Percentiles rank a stretch among this genome's conserved stretches.
These are phyloP conservation scores for Bidens hawaiensis DNA, from an alignment of 140 eudicot species.

Conservation along the genomic window DNA sequence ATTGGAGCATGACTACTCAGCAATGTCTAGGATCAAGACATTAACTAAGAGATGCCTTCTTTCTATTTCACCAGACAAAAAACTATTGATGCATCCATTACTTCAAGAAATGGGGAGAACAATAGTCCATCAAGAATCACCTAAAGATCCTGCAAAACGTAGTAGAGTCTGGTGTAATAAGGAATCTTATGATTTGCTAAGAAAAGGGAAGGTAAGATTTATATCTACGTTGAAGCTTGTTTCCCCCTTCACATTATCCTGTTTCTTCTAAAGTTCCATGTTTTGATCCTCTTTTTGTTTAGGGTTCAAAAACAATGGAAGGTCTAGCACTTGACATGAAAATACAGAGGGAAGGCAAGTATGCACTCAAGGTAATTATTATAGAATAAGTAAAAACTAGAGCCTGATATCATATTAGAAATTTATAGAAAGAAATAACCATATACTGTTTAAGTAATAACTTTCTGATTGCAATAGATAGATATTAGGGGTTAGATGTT, in stretches of 20 bases:
- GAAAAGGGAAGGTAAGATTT: slow-evolving; percentile 5
- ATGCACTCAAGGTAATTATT: neutral
- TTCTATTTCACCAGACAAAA: slow-evolving; percentile 4
- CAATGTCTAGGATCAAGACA: neutral
- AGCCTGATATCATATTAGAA: neutral
- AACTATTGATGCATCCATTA: slow-evolving; percentile 21
- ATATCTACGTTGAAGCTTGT: neutral
- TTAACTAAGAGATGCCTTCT: slow-evolving; percentile 7
- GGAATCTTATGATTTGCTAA: slow-evolving; percentile 3
- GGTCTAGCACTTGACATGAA: neutral
- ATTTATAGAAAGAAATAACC: neutral
- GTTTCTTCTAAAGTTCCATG: neutral
- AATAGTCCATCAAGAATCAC: neutral
- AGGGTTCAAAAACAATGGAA: slow-evolving; percentile 15
- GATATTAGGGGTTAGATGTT: neutral
- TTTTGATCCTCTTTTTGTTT: neutral
- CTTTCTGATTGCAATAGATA: neutral
- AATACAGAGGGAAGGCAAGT: too few relatives aligned
- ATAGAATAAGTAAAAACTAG: neutral
- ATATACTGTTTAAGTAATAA: neutral
- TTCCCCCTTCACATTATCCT: neutral
- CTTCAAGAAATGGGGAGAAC: slow-evolving; percentile 15
- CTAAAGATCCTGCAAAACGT: slow-evolving; percentile 3
- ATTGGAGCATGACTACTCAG: slow-evolving; percentile 4
- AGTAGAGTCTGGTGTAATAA: slow-evolving; percentile 18